Evolutionary conservation across 106 monocot genomes (phyloP), one percentile per base, ranked within the genome.

Genomic region (Allium cepa): DNA sequence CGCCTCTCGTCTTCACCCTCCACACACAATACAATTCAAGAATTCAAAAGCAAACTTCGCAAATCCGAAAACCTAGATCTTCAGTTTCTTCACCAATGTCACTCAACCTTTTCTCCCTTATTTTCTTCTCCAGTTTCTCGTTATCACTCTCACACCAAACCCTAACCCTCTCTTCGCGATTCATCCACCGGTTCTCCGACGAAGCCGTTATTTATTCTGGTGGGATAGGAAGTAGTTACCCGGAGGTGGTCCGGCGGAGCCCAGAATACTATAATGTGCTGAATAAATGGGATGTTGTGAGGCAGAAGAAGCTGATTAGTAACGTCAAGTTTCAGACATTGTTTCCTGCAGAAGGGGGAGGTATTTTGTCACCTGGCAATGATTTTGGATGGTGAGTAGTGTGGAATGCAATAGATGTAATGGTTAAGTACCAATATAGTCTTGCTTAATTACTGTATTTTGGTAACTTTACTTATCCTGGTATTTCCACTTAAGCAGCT

Each of bases 141-240:
- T 26, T 60, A 14, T 52, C 74, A 18, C 17, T 57, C 15, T 73
- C 76, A 60, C 66, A 75, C 11, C 49, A 72, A n/a, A 57, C 84
- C 26, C 17, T 77, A 47, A 83, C 76, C 47, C 76, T 91, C 16
- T 95, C 95, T 7, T 72, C 84, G 13, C 74, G 72, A 59, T 69
- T 96, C 60, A 78, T 96, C 15, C 96, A 96, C 71, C 83, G 92
- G 26, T 92, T 96, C 77, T 96, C 96, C 64, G 84, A 88, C 55
- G 91, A 91, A 73, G 83, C 84, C 46, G 72, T 57, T 14, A 66
- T 17, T 10, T 64, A 50, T 52, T 66, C 47, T 53, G 53, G 65
- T 53, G 47, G 27, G 10, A 46, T 27, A 18, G 66, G 56, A 28
- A 61, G 11, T 3, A 57, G 11, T 11, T 66, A 46, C 10, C 14